Percentiles rank a stretch among this genome's conserved stretches.
phyloP scores from a whole-genome alignment of 441 rosid species.

The Euphorbia celastroides region DNA sequence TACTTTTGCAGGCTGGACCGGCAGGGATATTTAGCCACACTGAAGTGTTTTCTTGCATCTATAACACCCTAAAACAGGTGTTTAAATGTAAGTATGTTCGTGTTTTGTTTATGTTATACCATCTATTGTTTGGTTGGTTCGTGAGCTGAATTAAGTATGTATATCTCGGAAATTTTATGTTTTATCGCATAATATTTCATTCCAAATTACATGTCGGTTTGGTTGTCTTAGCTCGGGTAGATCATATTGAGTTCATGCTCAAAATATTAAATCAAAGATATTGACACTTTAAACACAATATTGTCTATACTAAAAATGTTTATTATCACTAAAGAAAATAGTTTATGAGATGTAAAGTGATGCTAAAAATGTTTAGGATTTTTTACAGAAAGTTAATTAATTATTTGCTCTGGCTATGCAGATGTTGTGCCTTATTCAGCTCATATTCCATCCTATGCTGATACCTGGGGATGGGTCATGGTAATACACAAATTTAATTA shows the following conservation, averaged over 20 bases:
- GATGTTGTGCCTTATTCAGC: slow-evolving; percentile 59
- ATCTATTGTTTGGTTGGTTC: no score
- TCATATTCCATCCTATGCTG: slow-evolving; percentile 65
- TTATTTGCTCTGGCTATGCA: slow-evolving; percentile 20
- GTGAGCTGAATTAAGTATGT: no score
- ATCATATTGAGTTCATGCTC: no score
- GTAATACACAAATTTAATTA: slow-evolving; percentile 21
- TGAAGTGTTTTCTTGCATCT: slow-evolving; percentile 57
- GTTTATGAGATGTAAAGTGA: no score
- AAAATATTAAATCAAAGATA: no score
- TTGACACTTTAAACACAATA: no score
- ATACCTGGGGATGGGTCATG: slow-evolving; percentile 78
- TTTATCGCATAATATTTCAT: no score
- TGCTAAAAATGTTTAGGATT: neutral
- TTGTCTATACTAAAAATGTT: no score
- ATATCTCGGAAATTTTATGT: no score
- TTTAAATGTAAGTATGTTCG: slow-evolving; percentile 40
- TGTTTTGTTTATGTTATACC: neutral
- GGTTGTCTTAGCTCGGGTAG: no score
- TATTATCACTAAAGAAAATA: neutral
- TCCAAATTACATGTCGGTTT: no score
- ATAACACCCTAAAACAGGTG: slow-evolving; percentile 53
- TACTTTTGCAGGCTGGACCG: slow-evolving; percentile 56
- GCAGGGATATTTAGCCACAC: slow-evolving; percentile 72
- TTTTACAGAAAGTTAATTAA: no score